Evolutionary conservation across 169 alveolate genomes (phyloP).

Genomic region (Eimeria maxima): DNA sequence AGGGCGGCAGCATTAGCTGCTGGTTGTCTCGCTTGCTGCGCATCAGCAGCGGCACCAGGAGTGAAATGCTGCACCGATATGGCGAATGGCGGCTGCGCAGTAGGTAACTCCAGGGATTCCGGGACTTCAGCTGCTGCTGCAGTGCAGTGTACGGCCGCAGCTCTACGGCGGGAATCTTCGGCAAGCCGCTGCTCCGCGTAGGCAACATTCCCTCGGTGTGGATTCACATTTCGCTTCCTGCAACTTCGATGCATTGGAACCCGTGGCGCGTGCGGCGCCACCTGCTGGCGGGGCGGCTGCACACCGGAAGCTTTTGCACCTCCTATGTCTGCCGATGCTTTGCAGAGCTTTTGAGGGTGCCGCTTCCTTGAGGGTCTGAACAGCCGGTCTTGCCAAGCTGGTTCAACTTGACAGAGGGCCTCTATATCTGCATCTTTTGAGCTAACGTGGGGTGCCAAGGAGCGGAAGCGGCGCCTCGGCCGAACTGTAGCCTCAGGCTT

Average conservation of each 20-base stretch:
- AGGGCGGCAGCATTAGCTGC: not conserved
- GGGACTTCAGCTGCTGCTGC: not conserved
- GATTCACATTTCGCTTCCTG: not conserved
- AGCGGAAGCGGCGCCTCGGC: slow-evolving; percentile 4
- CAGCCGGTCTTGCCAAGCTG: slow-evolving; percentile 47
- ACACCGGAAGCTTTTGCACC: not conserved
- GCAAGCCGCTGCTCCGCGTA: not conserved
- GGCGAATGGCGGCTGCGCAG: slow-evolving; percentile 11
- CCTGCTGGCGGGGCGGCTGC: slow-evolving; percentile 14
- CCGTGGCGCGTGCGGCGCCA: slow-evolving; percentile 30
- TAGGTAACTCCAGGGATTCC: slow-evolving; percentile 7
- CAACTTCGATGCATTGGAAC: not conserved
- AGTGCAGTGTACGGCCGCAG: not conserved
- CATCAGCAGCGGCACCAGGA: not conserved
- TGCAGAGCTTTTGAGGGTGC: slow-evolving; percentile 17
- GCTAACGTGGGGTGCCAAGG: slow-evolving; percentile 67
- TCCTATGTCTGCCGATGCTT: not conserved
- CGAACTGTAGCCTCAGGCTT: not conserved
- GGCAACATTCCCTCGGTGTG: slow-evolving; percentile 26
- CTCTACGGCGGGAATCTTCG: not conserved
- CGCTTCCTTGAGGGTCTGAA: slow-evolving; percentile 65
- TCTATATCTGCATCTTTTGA: slow-evolving; percentile 46
- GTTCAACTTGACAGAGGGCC: slow-evolving; percentile 65
- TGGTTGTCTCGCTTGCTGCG: not conserved
- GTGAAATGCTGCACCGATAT: not conserved